Evolutionary conservation across 2,329 filamentous ascomycete genomes (phyloP), one percentile per base, ranked within the genome.

Genomic region (Sporothrix inflata): DNA sequence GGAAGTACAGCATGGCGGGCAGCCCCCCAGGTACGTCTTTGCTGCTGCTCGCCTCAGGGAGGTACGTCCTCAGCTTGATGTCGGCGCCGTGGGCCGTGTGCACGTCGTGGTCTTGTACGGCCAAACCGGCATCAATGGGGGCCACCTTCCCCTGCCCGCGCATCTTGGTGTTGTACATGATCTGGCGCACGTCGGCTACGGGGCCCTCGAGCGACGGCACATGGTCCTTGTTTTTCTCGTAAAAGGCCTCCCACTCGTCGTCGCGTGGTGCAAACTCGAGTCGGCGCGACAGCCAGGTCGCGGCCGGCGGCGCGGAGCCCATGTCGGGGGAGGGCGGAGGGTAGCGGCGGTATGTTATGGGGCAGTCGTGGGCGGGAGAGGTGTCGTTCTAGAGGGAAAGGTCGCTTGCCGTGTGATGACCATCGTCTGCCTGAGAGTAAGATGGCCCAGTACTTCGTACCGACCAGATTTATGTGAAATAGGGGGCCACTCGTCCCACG

Each of bases 101-200:
- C 12, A 60, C 19, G 6, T 40, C n/a, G 38, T n/a, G n/a, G 21
- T 69, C 67, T 8, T 30, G 5, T 1, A 47, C 49, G 3, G 16
- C 16, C 34, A 69, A 7, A 1, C 67, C 67, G 4, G 11, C 7
- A 12, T 55, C 51, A 12, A 69, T 60, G 4, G 67, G 51, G 5
- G 9, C n/a, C 2, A 51, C 67, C 40, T 60, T 60, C 21, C 51
- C 51, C 38, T 69, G 67, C 2, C 67, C 67, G 4, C 51, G 27
- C 51, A 69, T 69, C 40, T 69, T 69, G n/a, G 67, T 40, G 38
- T 60, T 60, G 38, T 21, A 40, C 67, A 69, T 69, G 21, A 38
- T 47, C 24, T 47, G 51, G 11, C 67, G 67, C 24, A 69, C 38
- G 3, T 57, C 9, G n/a, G 24, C 51, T 2, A 69, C 67, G 1